These are phyloP conservation scores for Penicillium paxilli DNA, from an alignment of 495 filamentous ascomycete species.

Conservation along the genomic window DNA sequence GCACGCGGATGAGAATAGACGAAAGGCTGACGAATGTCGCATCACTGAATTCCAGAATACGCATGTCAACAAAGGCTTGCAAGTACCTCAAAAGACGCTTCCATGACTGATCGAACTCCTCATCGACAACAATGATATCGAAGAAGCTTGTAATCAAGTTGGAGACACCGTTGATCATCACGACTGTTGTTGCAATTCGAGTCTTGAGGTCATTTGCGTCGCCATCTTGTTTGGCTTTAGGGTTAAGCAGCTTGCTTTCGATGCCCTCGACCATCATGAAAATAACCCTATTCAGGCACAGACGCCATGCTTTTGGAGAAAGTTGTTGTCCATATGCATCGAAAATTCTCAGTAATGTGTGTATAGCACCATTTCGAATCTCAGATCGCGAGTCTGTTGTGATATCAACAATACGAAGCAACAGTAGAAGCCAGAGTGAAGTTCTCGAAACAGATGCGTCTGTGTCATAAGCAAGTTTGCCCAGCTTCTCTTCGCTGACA, in stretches of 20 bases:
- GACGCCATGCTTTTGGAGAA: conserved; percentile 74
- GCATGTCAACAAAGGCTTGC: conserved; percentile 56
- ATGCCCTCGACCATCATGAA: conserved; percentile 67
- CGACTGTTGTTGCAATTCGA: conserved; percentile 77
- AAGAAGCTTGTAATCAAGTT: conserved; percentile 69
- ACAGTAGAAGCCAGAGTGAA: conserved; percentile 80
- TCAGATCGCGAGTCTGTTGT: conserved; percentile 79
- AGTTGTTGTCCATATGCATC: conserved; percentile 85
- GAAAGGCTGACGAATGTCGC: conserved; percentile 68
- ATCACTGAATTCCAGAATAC: conserved; percentile 67
- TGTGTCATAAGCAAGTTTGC: conserved; percentile 30
- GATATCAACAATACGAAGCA: conserved; percentile 75
- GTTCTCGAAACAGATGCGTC: conserved; percentile 43
- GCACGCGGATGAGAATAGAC: conserved; percentile 62
- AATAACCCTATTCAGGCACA: conserved; percentile 78
- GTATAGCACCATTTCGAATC: conserved; percentile 86
- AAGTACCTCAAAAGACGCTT: conserved; percentile 66
- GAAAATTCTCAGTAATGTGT: conserved; percentile 88
- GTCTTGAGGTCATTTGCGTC: conserved; percentile 40
- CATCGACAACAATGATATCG: conserved; percentile 55
- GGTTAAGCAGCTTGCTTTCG: conserved; percentile 23
- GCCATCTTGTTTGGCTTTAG: conserved; percentile 22
- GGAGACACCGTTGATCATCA: conserved; percentile 69
- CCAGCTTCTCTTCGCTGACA: conserved; percentile 42
- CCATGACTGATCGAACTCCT: conserved; percentile 65